Evolutionary conservation across 2,329 filamentous ascomycete genomes (phyloP), one percentile per base, ranked within the genome.

Genomic region (Xenoacremonium recifei): DNA sequence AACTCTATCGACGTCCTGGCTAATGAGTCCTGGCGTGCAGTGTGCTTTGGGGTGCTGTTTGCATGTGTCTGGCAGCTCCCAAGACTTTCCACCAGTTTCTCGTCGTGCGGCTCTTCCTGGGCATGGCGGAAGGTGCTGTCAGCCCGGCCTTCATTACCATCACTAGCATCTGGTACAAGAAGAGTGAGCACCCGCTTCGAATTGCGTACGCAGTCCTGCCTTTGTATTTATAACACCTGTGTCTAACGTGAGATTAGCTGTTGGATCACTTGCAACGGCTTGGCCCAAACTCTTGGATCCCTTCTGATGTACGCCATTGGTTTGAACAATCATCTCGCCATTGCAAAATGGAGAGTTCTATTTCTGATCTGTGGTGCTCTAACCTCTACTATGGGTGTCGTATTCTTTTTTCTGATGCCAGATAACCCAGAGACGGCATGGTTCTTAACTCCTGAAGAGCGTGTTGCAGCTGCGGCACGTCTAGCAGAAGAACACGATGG

Each of bases 201-300:
- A 33, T 40, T 7, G 39, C 21, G 32, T 40, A 19, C n/a, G n/a
- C n/a, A n/a, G 38, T 40, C 6, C n/a, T 9, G 17, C 12, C 6
- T 15, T 15, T 31, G 7, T 31, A 31, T 15, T 15, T 11, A 31
- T n/a, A n/a, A 9, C 29, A 9, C 9, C 23, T 9, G 23, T 31
- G 13, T 31, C 29, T 31, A 15, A 27, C 23, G 9, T n/a, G n/a
- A n/a, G 29, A 15, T 7, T 31, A 31, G 29, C 13, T 9, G 6
- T 9, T 44, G 37, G 42, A 18, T 39, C 4, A 39, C 31, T 13
- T 39, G 31, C 19, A 44, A 44, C 37, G 37, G 42, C 12, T 6
- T 38, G 6, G 37, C 37, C 12, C 32, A 44, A 15, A 33, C 37
- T 4, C 15, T 44, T 6, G 33, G 36, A 6, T 21, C 37, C 15